These are phyloP conservation scores for Penicillium occitanis DNA, from an alignment of 2,329 filamentous ascomycete species.

Conservation along the genomic window DNA sequence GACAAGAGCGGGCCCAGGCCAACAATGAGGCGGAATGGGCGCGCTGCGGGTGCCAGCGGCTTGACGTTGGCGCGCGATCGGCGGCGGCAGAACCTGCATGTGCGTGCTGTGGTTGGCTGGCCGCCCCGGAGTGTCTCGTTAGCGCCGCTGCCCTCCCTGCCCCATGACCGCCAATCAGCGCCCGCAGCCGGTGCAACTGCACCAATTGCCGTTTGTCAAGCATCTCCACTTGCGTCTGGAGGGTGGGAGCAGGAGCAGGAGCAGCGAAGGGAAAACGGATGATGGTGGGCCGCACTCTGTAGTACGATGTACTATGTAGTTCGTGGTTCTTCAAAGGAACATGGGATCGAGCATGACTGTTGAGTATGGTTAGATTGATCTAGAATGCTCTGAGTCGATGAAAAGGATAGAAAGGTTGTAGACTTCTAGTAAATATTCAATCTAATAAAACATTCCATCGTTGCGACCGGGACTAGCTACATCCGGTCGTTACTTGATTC, in stretches of 20 bases:
- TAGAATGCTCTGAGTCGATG: not conserved
- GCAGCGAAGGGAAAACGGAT: too few relatives aligned
- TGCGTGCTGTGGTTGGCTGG: slow-evolving; percentile 24
- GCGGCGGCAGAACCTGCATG: slow-evolving; percentile 30
- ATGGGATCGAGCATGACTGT: not conserved
- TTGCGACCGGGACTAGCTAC: not conserved
- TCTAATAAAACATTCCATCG: not conserved
- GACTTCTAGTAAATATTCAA: not conserved
- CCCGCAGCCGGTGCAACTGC: not conserved
- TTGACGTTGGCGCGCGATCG: slow-evolving; percentile 42
- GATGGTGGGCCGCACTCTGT: not conserved
- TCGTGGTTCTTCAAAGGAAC: not conserved
- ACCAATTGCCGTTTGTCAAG: not conserved
- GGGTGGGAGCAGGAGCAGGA: not conserved
- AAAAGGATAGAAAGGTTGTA: not conserved
- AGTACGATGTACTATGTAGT: not conserved
- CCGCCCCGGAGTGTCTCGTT: not conserved
- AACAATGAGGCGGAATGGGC: slow-evolving; percentile 18
- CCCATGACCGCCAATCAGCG: slow-evolving; percentile 8
- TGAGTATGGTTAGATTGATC: too few relatives aligned
- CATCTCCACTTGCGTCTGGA: slow-evolving; percentile 3
- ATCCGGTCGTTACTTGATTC: not conserved
- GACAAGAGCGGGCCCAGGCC: not conserved
- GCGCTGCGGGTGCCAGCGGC: slow-evolving; percentile 24
- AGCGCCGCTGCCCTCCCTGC: slow-evolving; percentile 1